Base-by-base conservation (phyloP, 2,329 filamentous ascomycete species). In the Pseudohalonectria lignicola region DNA sequence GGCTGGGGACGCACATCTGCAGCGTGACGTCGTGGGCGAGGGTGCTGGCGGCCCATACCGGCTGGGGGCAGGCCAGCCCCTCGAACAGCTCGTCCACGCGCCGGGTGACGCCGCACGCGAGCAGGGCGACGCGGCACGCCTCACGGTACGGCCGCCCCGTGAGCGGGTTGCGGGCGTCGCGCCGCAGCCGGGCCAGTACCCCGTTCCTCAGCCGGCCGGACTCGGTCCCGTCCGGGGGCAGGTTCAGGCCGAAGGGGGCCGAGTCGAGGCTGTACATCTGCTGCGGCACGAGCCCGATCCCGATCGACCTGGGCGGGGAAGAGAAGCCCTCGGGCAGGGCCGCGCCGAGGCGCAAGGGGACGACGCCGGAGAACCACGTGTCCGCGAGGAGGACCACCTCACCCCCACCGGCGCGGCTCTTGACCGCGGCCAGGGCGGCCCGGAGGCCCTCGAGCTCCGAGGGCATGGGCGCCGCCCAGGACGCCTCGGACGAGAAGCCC, bases 1-100 rank as follows among this genome's bases (percentile, higher is more conserved):
- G 47, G 30, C 56, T 58, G 0, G 57, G 53, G 13, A 54, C 53
- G 17, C 60, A 64, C 39, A 64, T 47, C 32, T 64, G 56, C 4
- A 66, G 48, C 2, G 47, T 48, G 4, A 53, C 47, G 39, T 64
- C 60, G 37, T 51, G 52, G 12, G 50, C 16, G 17, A 34, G 20
- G 25, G 45, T 32, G 8, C 41, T 17, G 4, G 29, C 25, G 31
- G 13, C 29, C 13, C 17, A 13, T 40, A 39, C 29, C 29, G 13
- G n/a, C 5, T n/a, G 8, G 7, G 7, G 7, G 29, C 29, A 31
- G n/a, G 13, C 29, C 29, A 31, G n/a, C 29, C 17, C 29, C 29
- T 31, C 29, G 7, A 31, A 31, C n/a, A 31, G n/a, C n/a, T 15
- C n/a, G 13, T 31, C n/a, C n/a, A n/a, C n/a, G n/a, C n/a, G n/a